phyloP scores from a whole-genome alignment of 148 eudicot species.

The Persicaria maculosa region DNA sequence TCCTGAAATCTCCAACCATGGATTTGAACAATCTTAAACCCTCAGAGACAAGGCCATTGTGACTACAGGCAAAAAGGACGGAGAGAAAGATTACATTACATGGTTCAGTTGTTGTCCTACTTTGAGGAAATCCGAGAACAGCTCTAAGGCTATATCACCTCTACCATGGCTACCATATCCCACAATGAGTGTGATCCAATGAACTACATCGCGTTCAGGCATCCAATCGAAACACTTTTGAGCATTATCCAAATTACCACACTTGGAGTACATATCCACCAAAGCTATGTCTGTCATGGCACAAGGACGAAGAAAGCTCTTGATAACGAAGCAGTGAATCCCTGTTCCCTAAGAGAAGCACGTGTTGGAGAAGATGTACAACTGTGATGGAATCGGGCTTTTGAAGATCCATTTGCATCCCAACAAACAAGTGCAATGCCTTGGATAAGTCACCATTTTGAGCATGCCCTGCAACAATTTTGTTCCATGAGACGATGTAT shows the following conservation, averaged over 20 bases:
- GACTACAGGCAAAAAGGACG: constrained; percentile 68
- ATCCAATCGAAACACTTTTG: constrained; percentile 54
- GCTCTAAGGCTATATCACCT: constrained; percentile 57
- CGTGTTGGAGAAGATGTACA: constrained; percentile 68
- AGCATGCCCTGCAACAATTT: constrained; percentile 65
- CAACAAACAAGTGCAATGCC: constrained; percentile 52
- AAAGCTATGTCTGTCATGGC: constrained; percentile 56
- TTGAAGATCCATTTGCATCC: constrained; percentile 46
- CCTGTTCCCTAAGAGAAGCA: constrained; percentile 69
- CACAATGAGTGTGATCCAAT: constrained; percentile 72
- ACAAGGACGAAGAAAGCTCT: constrained; percentile 44
- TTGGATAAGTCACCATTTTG: constrained; percentile 50
- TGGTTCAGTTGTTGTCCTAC: constrained; percentile 52
- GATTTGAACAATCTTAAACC: constrained; percentile 56
- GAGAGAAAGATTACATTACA: constrained; percentile 61
- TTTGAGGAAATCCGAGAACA: constrained; percentile 40
- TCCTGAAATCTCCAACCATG: constrained; percentile 47
- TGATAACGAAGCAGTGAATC: constrained; percentile 55
- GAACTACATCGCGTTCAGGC: constrained; percentile 56
- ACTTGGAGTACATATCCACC: constrained; percentile 91
- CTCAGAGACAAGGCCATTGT: constrained; percentile 61
- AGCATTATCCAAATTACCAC: constrained; percentile 65
- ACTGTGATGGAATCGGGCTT: constrained; percentile 59
- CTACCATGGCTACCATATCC: constrained; percentile 89
- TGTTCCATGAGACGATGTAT: constrained; percentile 92